Evolutionary conservation across 2,329 filamentous ascomycete genomes (phyloP).

Genomic region (Venturia pyrina): DNA sequence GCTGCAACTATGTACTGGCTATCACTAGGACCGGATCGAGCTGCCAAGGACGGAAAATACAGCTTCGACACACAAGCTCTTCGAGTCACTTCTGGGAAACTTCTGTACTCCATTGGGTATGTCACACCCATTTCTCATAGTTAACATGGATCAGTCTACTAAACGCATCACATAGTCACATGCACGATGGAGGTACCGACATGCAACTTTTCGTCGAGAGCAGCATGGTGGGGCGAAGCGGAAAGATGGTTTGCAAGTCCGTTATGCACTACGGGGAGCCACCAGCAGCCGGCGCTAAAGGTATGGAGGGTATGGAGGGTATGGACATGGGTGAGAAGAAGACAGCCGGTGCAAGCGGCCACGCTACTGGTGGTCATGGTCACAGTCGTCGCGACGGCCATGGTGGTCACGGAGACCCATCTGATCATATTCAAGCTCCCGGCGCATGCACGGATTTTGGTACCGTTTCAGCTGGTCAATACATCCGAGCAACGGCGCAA

Average conservation of each 20-base stretch:
- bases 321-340: neutral
- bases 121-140: neutral
- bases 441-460: constrained; percentile 12
- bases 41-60: constrained; percentile 9
- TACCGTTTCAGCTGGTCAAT: neutral
- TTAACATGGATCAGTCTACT: too few relatives aligned
- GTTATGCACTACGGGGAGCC: constrained; percentile 12
- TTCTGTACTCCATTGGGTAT: constrained; percentile 12
- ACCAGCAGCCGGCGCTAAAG: neutral
- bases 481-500: neutral
- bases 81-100: neutral
- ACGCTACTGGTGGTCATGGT: neutral
- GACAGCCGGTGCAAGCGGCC: neutral
- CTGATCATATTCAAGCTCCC: constrained; percentile 12
- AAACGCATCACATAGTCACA: neutral
- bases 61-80: neutral
- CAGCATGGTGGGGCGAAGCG: neutral
- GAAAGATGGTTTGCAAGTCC: constrained; percentile 11
- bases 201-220: constrained; percentile 6
- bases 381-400: constrained; percentile 2
- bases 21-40: constrained; percentile 1
- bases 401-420: neutral
- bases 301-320: constrained; percentile 7
- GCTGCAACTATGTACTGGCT: constrained; percentile 12
- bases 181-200: constrained; percentile 12